Percentiles rank a stretch among this genome's conserved stretches.
Conservation (phyloP, 2,329 filamentous ascomycete species). For the Plenodomus tracheiphilus region DNA sequence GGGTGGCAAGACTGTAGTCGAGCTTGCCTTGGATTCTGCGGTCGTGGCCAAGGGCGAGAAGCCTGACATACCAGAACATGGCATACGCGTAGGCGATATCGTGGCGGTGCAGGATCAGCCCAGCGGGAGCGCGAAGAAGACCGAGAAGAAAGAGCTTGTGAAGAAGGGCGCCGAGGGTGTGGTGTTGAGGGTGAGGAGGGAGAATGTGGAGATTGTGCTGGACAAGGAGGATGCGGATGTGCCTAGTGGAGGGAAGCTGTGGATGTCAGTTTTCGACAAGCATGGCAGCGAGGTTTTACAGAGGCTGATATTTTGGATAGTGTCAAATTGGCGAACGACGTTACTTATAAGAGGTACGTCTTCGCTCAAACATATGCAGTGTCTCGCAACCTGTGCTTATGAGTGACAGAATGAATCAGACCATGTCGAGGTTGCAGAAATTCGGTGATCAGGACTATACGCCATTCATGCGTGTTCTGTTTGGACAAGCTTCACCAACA, state of each 20-base stretch:
- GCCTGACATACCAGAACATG: slow-evolving; percentile 71
- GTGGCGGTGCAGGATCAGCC: slow-evolving; percentile 77
- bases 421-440: slow-evolving; percentile 63
- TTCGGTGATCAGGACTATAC: slow-evolving; percentile 60
- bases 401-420: slow-evolving; percentile 60
- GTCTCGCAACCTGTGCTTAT: background rate
- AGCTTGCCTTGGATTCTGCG: slow-evolving; percentile 75
- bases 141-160: slow-evolving; percentile 71
- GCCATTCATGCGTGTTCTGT: slow-evolving; percentile 62
- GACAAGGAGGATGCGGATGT: slow-evolving; percentile 65
- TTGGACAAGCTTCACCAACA: slow-evolving; percentile 61
- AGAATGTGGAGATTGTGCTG: slow-evolving; percentile 66
- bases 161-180: slow-evolving; percentile 71
- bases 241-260: slow-evolving; percentile 59
- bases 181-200: slow-evolving; percentile 65
- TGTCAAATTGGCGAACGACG: slow-evolving; percentile 68
- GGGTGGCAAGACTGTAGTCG: slow-evolving; percentile 86
- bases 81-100: slow-evolving; percentile 75
- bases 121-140: slow-evolving; percentile 69
- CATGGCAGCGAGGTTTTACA: slow-evolving; percentile 1
- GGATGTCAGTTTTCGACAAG: slow-evolving; percentile 57
- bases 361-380: slow-evolving; percentile 10
- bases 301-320: slow-evolving; percentile 49
- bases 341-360: slow-evolving; percentile 63
- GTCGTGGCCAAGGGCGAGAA: slow-evolving; percentile 52